Percentiles rank a stretch among this genome's conserved stretches.
These are phyloP conservation scores for Penicillium fuscoglaucum DNA, from an alignment of 2,329 filamentous ascomycete species.

Conservation along the genomic window DNA sequence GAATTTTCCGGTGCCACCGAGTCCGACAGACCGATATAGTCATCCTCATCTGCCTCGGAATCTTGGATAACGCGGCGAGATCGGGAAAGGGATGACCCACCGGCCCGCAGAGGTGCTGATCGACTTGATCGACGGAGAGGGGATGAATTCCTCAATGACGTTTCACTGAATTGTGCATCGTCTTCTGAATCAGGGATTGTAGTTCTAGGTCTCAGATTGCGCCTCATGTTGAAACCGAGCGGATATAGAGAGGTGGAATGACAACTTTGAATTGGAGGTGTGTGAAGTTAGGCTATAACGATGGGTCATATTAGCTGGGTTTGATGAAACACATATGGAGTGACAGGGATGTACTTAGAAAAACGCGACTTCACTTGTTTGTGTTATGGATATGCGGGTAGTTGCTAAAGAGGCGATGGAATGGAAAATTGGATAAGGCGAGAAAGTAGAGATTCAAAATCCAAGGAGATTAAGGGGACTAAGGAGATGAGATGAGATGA, in stretches of 20 bases:
- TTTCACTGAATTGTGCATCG: conserved; percentile 15
- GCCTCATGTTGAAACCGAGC: conserved; percentile 16
- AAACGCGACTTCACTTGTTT: background rate
- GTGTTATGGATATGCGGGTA: background rate
- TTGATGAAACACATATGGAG: background rate
- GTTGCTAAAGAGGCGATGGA: background rate
- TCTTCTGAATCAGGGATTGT: conserved; percentile 25
- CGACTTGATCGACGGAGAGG: conserved; percentile 12
- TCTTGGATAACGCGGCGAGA: conserved; percentile 21
- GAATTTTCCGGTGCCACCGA: background rate
- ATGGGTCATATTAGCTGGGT: background rate
- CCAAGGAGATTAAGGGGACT: background rate
- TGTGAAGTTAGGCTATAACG: background rate
- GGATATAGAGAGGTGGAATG: background rate
- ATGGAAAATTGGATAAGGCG: background rate
- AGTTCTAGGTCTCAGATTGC: conserved; percentile 10
- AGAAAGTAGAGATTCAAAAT: background rate
- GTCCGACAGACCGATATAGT: conserved; percentile 10
- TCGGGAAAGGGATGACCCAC: conserved; percentile 21
- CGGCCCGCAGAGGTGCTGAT: conserved; percentile 8
- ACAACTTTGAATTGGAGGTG: background rate
- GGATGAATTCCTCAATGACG: conserved; percentile 19
- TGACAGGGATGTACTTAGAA: background rate
- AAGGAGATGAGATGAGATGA: background rate
- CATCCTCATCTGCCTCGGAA: conserved; percentile 21